phyloP scores from a whole-genome alignment of 192 early-diverging fungal genomes.

The Coemansia sp. region DNA sequence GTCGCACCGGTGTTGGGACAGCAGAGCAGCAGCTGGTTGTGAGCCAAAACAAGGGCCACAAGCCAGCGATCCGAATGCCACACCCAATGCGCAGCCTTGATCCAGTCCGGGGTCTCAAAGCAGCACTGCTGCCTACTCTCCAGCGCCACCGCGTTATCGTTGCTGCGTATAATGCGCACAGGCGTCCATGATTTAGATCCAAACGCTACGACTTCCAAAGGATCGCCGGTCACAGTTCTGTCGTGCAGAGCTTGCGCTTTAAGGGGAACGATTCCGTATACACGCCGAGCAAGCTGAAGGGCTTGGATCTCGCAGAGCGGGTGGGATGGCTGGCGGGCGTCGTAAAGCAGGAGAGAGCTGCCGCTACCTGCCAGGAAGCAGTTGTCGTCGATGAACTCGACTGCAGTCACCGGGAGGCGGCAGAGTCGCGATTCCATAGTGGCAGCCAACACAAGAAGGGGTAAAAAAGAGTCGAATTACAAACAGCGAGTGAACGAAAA shows the following conservation, averaged over 20 bases:
- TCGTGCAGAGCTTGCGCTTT: neutral
- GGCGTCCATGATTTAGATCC: conserved; percentile 53
- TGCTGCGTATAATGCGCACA: neutral
- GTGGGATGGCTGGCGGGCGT: conserved; percentile 14
- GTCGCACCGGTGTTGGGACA: conserved; percentile 10
- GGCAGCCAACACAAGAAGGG: too few species aligned
- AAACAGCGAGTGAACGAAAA: too few species aligned
- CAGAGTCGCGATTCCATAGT: too few species aligned
- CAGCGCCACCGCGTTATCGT: neutral
- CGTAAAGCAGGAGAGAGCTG: conserved; percentile 31
- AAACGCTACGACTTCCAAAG: conserved; percentile 25
- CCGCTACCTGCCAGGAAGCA: conserved; percentile 45
- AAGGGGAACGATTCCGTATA: conserved; percentile 45
- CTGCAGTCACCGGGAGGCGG: conserved; percentile 40
- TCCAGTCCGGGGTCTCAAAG: conserved; percentile 70
- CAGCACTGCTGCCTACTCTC: conserved; percentile 26
- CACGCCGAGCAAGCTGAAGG: conserved; percentile 20
- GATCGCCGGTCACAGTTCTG: neutral
- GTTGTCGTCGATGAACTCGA: conserved; percentile 36
- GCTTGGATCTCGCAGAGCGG: conserved; percentile 5
- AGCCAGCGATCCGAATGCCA: conserved; percentile 1
- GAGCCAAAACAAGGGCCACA: conserved; percentile 67
- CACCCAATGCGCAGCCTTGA: conserved; percentile 72
- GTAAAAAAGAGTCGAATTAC: neutral
- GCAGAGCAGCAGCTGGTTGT: conserved; percentile 69